phyloP scores from a whole-genome alignment of 495 filamentous ascomycete species.

The Aspergillus affinis region DNA sequence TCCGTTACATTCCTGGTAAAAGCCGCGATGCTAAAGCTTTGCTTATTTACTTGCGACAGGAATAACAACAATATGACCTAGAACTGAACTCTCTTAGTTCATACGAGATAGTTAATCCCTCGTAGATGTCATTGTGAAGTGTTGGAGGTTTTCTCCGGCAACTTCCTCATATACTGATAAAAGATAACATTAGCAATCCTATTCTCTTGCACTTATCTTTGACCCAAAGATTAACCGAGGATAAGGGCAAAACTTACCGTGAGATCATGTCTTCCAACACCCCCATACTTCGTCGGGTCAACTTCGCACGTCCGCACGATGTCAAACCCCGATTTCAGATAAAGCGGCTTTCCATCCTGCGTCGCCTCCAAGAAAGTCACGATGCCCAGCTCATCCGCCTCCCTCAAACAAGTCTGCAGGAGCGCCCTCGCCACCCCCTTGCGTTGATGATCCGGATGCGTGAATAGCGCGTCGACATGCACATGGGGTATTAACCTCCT shows the following conservation, averaged over 20 bases:
- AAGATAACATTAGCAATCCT: neutral
- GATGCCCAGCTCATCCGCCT: neutral
- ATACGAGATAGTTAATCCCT: too few relatives aligned
- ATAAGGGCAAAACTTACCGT: neutral
- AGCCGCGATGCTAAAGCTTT: too few relatives aligned
- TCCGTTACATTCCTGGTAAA: too few relatives aligned
- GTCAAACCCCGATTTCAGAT: neutral
- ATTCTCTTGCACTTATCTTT: too few relatives aligned
- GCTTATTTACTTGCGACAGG: too few relatives aligned
- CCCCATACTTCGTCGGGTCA: neutral
- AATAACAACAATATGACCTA: too few relatives aligned
- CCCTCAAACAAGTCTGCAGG: neutral
- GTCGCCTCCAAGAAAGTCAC: neutral
- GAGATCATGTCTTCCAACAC: neutral
- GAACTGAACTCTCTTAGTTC: too few relatives aligned
- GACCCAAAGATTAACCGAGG: neutral
- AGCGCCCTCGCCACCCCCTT: neutral
- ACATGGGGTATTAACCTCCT: neutral
- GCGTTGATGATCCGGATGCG: neutral
- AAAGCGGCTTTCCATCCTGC: neutral
- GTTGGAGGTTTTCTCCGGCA: neutral
- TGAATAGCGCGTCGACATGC: neutral
- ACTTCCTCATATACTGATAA: neutral
- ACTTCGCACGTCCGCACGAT: neutral
- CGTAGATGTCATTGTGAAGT: too few relatives aligned